Percentiles rank a stretch among this genome's conserved stretches.
Conservation (phyloP, 2,329 filamentous ascomycete species). For the Penicillium sp. region DNA sequence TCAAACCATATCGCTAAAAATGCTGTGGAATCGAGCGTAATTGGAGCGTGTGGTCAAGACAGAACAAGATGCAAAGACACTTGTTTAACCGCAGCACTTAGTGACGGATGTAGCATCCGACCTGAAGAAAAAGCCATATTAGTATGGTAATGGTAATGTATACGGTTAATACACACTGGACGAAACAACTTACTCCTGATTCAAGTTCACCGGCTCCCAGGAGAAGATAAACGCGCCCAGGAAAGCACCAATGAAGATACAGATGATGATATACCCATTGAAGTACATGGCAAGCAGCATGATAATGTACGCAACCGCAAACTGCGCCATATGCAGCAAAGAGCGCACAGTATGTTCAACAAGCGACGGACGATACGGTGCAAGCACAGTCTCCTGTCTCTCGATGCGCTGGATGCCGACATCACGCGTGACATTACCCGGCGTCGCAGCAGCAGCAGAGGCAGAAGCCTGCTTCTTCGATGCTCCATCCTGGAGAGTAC, state of each 20-base stretch:
- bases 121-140: background rate
- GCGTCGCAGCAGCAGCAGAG: background rate
- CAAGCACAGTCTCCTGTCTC: background rate
- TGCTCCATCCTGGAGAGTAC: background rate
- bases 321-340: constrained; percentile 67
- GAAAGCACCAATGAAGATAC: constrained; percentile 74
- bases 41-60: background rate
- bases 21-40: background rate
- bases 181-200: constrained; percentile 1
- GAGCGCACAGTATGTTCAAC: constrained; percentile 68
- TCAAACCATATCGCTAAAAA: background rate
- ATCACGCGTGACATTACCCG: background rate
- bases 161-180: too few relatives aligned
- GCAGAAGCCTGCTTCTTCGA: background rate
- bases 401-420: background rate
- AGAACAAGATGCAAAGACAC: background rate
- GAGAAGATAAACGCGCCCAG: constrained; percentile 71
- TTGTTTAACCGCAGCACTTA: constrained; percentile 3
- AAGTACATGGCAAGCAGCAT: constrained; percentile 69
- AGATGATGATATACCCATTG: constrained; percentile 75
- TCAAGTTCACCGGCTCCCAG: constrained; percentile 56
- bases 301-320: constrained; percentile 74
- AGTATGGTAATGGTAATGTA: background rate
- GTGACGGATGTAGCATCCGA: background rate
- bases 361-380: constrained; percentile 56